A percentile compares a stretch with the other conserved stretches of the same genome.
These are phyloP conservation scores for Rubia balearica DNA, from an alignment of 305 asterid genomes.

Conservation along the genomic window DNA sequence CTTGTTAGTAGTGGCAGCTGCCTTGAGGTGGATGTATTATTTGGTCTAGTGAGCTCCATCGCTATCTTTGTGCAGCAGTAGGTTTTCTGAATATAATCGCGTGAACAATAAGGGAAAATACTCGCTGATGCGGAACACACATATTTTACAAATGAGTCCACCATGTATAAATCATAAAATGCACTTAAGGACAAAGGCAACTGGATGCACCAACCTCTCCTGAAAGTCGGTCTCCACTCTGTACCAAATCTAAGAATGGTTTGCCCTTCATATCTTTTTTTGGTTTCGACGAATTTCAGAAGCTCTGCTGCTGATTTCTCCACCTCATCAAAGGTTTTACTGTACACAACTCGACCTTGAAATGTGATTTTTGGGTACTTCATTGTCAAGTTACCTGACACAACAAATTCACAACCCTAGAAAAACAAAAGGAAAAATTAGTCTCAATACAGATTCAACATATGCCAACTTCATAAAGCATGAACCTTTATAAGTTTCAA, in stretches of 20 bases:
- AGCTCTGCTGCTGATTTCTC: constrained; percentile 75
- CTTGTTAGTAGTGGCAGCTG: too few species aligned
- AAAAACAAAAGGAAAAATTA: constrained; percentile 1
- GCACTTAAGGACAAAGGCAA: neutral
- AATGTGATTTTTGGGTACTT: constrained; percentile 45
- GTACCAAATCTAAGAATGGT: constrained; percentile 84
- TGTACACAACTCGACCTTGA: constrained; percentile 58
- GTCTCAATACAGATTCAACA: neutral
- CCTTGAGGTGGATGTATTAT: neutral
- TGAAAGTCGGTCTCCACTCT: constrained; percentile 88
- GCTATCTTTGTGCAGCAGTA: neutral
- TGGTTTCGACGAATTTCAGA: constrained; percentile 55
- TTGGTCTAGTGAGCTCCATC: neutral
- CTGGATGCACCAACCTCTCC: constrained; percentile 41
- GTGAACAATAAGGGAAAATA: neutral
- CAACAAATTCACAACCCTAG: neutral
- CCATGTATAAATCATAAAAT: neutral
- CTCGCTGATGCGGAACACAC: neutral
- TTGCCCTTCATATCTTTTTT: constrained; percentile 42
- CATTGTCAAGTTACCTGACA: constrained; percentile 16
- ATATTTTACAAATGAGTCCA: neutral
- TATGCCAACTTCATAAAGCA: neutral
- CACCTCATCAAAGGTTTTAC: constrained; percentile 71
- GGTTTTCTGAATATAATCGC: neutral
- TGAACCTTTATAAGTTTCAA: neutral